Evolutionary conservation across 805 yeast genomes (phyloP).

Genomic region (Hanseniaspora lachancei): DNA sequence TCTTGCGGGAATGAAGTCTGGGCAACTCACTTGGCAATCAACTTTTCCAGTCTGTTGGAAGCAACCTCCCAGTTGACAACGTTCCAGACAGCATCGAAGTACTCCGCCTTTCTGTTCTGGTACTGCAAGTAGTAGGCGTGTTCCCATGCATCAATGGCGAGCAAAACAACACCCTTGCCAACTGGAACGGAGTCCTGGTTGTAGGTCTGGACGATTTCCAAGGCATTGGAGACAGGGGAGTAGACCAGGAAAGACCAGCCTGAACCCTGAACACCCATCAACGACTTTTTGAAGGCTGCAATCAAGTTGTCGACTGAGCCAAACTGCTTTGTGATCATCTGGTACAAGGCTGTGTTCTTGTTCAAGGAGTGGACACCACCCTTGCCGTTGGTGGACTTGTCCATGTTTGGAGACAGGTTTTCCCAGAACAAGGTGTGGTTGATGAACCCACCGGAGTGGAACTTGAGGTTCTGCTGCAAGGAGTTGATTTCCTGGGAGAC

Average conservation of each 20-base stretch:
- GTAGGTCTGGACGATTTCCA: slow-evolving; percentile 67
- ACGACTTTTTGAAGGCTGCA: slow-evolving; percentile 46
- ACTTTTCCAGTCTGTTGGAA: slow-evolving; percentile 47
- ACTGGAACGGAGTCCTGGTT: slow-evolving; percentile 82
- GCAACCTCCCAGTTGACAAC: slow-evolving; percentile 92
- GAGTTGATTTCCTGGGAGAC: slow-evolving; percentile 28
- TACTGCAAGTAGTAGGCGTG: slow-evolving; percentile 91
- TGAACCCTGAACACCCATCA: slow-evolving; percentile 86
- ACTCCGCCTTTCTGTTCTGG: slow-evolving; percentile 80
- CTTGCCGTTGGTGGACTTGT: slow-evolving; percentile 28
- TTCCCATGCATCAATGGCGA: slow-evolving; percentile 94
- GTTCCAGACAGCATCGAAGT: slow-evolving; percentile 89
- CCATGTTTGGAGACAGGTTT: slow-evolving; percentile 61
- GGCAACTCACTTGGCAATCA: slow-evolving; percentile 4
- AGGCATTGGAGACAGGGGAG: slow-evolving; percentile 58
- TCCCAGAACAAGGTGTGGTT: slow-evolving; percentile 85
- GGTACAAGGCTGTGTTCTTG: slow-evolving; percentile 42
- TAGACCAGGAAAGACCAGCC: slow-evolving; percentile 91
- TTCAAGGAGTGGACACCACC: slow-evolving; percentile 12
- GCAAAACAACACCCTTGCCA: slow-evolving; percentile 47
- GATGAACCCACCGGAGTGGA: slow-evolving; percentile 85
- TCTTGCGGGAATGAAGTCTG: neutral
- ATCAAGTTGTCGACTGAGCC: slow-evolving; percentile 64
- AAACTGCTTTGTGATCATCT: slow-evolving; percentile 48
- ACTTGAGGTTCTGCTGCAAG: slow-evolving; percentile 64